Evolutionary conservation across 371 early-diverging fungal genomes (phyloP).

Genomic region (Choanephora cucurbitarum): DNA sequence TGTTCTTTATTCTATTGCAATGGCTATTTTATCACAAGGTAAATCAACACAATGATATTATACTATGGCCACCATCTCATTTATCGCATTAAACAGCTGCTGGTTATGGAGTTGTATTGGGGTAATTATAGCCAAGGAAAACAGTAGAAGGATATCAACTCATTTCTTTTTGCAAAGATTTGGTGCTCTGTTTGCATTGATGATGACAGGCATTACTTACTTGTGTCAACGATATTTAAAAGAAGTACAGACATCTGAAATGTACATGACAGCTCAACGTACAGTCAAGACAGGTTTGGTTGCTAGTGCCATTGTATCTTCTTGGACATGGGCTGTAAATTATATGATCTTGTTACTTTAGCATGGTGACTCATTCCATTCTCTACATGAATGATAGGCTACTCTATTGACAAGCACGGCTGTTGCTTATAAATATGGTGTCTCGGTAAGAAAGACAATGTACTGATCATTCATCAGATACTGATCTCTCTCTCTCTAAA

Average conservation of each 20-base stretch:
- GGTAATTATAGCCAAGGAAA: conserved; percentile 17
- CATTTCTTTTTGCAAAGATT: conserved; percentile 25
- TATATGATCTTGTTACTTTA: neutral
- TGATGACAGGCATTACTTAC: conserved; percentile 66
- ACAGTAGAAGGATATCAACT: neutral
- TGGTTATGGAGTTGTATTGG: conserved; percentile 44
- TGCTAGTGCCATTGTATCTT: conserved; percentile 68
- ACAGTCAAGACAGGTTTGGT: conserved; percentile 67
- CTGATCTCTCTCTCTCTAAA: too few relatives aligned
- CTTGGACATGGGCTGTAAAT: conserved; percentile 19
- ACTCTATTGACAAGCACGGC: conserved; percentile 65
- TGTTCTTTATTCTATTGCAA: too few relatives aligned
- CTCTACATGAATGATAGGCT: conserved; percentile 31
- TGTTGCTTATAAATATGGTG: conserved; percentile 70
- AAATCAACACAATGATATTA: neutral
- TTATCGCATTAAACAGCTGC: conserved; percentile 21
- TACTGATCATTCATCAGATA: neutral
- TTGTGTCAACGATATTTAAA: conserved; percentile 58
- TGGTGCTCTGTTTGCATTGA: conserved; percentile 57
- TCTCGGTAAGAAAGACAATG: conserved; percentile 43
- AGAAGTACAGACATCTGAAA: conserved; percentile 66
- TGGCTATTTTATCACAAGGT: conserved; percentile 43
- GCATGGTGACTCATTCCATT: too few relatives aligned
- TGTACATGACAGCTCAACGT: conserved; percentile 69
- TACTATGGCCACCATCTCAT: neutral